Evolutionary conservation across 2,329 filamentous ascomycete species (phyloP).

Genomic region (Cercospora sp.): DNA sequence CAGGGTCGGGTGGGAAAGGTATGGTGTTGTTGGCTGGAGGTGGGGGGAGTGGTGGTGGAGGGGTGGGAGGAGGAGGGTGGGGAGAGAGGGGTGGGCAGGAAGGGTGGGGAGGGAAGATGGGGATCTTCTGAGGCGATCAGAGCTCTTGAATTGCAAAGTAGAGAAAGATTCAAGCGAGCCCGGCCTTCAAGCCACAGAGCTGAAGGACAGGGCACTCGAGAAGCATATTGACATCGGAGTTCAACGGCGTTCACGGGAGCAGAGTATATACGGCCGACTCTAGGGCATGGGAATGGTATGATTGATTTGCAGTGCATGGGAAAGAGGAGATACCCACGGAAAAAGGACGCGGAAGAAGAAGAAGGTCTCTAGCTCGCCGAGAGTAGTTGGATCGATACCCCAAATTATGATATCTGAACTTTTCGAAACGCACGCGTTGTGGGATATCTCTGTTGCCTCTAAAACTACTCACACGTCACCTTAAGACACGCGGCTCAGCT

Average conservation of each 20-base stretch:
- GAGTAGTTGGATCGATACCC: neutral
- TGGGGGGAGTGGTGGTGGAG: neutral
- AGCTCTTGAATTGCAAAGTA: neutral
- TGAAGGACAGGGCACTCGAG: neutral
- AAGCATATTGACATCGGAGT: neutral
- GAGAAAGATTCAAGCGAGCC: neutral
- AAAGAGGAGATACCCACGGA: neutral
- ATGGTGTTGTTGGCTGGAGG: neutral
- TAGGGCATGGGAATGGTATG: neutral
- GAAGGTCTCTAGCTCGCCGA: neutral
- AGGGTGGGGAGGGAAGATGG: conserved; percentile 20
- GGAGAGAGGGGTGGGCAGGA: conserved; percentile 7
- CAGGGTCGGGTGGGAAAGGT: conserved; percentile 18
- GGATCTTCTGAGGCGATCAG: conserved; percentile 18
- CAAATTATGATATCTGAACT: neutral
- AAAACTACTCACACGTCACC: neutral
- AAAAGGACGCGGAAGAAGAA: neutral
- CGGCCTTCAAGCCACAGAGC: neutral
- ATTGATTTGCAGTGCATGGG: neutral
- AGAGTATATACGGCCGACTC: neutral
- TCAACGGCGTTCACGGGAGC: neutral
- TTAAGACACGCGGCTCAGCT: neutral
- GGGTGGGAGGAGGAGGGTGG: neutral
- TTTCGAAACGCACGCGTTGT: neutral
- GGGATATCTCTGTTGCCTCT: neutral